Conservation (phyloP, 371 early-diverging fungal genomes). For the Apophysomyces trapeziformis region DNA sequence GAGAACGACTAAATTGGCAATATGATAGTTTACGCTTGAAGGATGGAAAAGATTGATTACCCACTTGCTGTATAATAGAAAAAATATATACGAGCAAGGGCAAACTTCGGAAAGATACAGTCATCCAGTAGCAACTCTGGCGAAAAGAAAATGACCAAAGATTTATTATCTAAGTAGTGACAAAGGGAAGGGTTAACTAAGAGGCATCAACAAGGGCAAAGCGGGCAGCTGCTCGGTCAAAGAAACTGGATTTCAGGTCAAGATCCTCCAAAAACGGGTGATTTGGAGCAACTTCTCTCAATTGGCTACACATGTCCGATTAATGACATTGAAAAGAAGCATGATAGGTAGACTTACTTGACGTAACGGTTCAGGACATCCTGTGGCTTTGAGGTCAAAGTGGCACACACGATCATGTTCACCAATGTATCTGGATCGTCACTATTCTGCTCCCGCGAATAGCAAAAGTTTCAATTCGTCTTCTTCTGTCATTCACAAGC, state of each 20-base stretch:
- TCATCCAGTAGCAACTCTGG: too few species aligned
- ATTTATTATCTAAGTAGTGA: not conserved
- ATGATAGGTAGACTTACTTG: constrained; percentile 50
- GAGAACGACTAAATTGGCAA: too few species aligned
- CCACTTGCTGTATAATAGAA: too few species aligned
- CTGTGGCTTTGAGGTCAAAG: constrained; percentile 69
- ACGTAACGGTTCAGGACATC: constrained; percentile 71
- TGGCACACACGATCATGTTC: constrained; percentile 80
- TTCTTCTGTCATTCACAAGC: not conserved
- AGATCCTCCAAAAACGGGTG: constrained; percentile 82
- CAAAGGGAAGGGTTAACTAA: constrained; percentile 16
- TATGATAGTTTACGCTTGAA: too few species aligned
- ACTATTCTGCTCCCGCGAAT: constrained; percentile 53
- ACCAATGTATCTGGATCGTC: constrained; percentile 87
- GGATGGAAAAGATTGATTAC: too few species aligned
- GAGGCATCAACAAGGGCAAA: constrained; percentile 45
- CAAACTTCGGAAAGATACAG: too few species aligned
- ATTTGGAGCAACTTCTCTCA: constrained; percentile 78
- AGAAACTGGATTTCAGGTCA: constrained; percentile 77
- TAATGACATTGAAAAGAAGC: not conserved
- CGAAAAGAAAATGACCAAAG: not conserved
- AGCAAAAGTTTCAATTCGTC: not conserved
- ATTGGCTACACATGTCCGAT: constrained; percentile 60
- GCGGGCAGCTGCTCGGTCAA: constrained; percentile 70
- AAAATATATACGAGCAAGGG: too few species aligned